Base-by-base conservation (phyloP, 495 filamentous ascomycete genomes). In the Neurospora tetraspora region DNA sequence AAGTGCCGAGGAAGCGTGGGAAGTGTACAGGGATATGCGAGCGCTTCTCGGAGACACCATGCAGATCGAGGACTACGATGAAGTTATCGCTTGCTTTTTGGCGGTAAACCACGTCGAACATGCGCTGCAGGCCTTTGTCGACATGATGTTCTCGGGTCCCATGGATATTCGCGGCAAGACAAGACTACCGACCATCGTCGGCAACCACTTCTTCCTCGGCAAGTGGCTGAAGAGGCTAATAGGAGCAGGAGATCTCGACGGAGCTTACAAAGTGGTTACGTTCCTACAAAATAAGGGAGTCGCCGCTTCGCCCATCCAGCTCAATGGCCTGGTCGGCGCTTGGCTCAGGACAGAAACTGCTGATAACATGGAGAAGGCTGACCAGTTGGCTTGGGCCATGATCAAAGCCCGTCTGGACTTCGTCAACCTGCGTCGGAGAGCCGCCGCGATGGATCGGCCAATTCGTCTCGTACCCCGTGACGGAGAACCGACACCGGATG, bases 211-310 rank as follows among this genome's bases (percentile, higher is more conserved):
- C 80, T 94, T 94, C 80, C 90, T 91, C 74, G 92, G 90, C 14
- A 93, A 89, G 75, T 94, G 91, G 92, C 85, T 94, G 77, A 94
- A 93, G 80, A 90, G 92, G 47, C 85, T 94, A 2, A 90, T 94
- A 73, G 91, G 90, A 37, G 88, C 89, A 76, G 90, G 89, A 7
- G 88, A 93, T 71, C 82, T 91, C 20, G 87, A 91, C 74, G 90
- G 90, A 11, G 91, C 91, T 8, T 88, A 87, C 42, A 83, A 88
- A 45, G 91, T 94, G 16, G 82, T 92, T 16, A 86, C 89, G 37
- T 81, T 91, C 69, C 91, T 93, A 87, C 88, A 88, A 77, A 85
- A 88, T 39, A 87, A 86, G 76, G 88, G 88, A 3, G 86, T 93
- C 4, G 84, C 79, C 42, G 87, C 91, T 16, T 88, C 91, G 71